A percentile compares a stretch with the other conserved stretches of the same genome.
These are phyloP conservation scores for Castanea mollissima DNA, from an alignment of 306 rosid genomes.

Conservation along the genomic window DNA sequence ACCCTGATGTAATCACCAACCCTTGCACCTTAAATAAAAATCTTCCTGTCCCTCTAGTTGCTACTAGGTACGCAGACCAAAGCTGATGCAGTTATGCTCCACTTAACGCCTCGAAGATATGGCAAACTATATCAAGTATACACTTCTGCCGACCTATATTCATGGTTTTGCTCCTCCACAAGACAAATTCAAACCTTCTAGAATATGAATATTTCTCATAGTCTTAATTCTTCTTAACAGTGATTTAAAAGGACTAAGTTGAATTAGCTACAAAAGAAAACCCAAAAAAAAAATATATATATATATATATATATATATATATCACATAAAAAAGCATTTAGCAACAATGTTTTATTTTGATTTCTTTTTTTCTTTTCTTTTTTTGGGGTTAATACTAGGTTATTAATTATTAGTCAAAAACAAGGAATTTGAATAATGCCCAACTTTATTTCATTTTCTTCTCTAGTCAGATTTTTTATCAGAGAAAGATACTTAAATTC, in stretches of 20 bases:
- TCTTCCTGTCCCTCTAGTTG: not conserved
- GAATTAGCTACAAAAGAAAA: not conserved
- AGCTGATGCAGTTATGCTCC: not conserved
- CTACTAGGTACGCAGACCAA: conserved; percentile 13
- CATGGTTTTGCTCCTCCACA: conserved; percentile 11
- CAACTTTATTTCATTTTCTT: not conserved
- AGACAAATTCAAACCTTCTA: conserved; percentile 1
- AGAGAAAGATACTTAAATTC: not conserved
- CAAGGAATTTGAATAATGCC: conserved; percentile 8
- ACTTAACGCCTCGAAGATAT: not conserved
- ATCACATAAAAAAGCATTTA: not conserved
- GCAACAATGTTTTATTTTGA: not conserved
- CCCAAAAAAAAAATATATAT: conserved; percentile 1
- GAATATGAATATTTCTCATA: conserved; percentile 11
- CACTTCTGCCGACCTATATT: conserved; percentile 1
- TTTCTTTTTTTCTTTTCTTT: too few relatives aligned
- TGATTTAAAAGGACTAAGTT: not conserved
- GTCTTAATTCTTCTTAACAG: conserved; percentile 1
- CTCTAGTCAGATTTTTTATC: not conserved
- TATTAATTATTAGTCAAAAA: not conserved
- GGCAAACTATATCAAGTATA: conserved; percentile 8
- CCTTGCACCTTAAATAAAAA: not conserved
- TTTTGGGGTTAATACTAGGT: not conserved
- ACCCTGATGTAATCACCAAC: not conserved
- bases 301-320: too few relatives aligned